Percentiles rank a stretch among this genome's conserved stretches.
phyloP scores from a whole-genome alignment of 495 filamentous ascomycete genomes.

The Podospora pseudoanserina region DNA sequence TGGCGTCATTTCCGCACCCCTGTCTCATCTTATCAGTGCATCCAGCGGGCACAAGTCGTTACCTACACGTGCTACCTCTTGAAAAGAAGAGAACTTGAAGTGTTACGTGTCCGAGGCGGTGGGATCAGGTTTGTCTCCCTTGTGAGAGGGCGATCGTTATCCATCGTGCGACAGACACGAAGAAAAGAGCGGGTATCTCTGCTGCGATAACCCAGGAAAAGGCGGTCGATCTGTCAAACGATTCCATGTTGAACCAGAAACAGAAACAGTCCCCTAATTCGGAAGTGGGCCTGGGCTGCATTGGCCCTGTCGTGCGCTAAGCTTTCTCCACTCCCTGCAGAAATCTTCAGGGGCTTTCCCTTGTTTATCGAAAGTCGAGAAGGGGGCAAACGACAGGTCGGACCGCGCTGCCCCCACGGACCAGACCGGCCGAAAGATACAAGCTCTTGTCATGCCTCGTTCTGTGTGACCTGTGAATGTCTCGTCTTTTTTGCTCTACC shows the following conservation, averaged over 20 bases:
- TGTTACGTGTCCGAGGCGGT: not conserved
- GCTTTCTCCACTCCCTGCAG: not conserved
- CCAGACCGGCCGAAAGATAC: constrained; percentile 3
- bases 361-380: constrained; percentile 1
- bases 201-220: not conserved
- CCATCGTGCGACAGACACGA: not conserved
- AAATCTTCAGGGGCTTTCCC: constrained; percentile 8
- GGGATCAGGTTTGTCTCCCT: not conserved
- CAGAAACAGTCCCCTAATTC: not conserved
- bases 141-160: not conserved
- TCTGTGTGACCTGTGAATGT: constrained; percentile 8
- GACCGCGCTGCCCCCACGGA: not conserved
- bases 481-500: constrained; percentile 8
- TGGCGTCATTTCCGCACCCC: constrained; percentile 4
- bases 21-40: constrained; percentile 6
- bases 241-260: not conserved
- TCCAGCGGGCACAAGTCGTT: not conserved
- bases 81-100: not conserved
- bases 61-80: not conserved
- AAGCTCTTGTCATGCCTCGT: constrained; percentile 5
- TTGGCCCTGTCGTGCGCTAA: not conserved
- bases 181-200: not conserved
- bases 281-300: not conserved
- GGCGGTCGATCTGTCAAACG: not conserved
- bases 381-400: not conserved